These are phyloP conservation scores for Cyberlindnera maritima DNA, from an alignment of 805 yeast genomes.

Conservation along the genomic window DNA sequence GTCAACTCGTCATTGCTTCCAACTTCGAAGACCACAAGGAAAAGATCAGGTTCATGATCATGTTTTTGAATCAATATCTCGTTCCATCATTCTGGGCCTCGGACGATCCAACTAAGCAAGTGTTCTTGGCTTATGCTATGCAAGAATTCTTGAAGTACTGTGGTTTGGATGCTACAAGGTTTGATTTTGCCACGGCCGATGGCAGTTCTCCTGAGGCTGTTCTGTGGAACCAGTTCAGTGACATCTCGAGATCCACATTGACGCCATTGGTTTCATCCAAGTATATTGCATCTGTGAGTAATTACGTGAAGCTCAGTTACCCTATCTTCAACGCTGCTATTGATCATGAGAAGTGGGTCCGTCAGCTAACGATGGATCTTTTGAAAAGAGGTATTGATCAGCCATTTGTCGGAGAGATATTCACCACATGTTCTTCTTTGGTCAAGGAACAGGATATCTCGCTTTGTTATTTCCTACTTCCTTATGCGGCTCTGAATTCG, in stretches of 20 bases:
- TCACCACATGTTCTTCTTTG: conserved; percentile 60
- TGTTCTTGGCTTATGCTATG: conserved; percentile 82
- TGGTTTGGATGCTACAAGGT: conserved; percentile 39
- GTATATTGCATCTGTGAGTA: conserved; percentile 51
- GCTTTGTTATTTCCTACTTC: conserved; percentile 68
- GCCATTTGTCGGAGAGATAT: conserved; percentile 39
- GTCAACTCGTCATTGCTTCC: conserved; percentile 48
- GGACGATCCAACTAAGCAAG: conserved; percentile 79
- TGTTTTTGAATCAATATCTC: conserved; percentile 65
- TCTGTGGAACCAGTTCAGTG: conserved; percentile 64
- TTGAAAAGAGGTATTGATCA: conserved; percentile 37
- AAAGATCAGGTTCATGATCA: conserved; percentile 58
- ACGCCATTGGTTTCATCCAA: conserved; percentile 73
- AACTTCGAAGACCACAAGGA: conserved; percentile 65
- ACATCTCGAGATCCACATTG: conserved; percentile 66
- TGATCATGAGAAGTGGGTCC: conserved; percentile 70
- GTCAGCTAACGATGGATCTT: conserved; percentile 63
- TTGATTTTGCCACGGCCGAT: conserved; percentile 30
- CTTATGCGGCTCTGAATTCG: conserved; percentile 69
- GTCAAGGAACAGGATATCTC: conserved; percentile 69
- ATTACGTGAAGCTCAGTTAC: conserved; percentile 45
- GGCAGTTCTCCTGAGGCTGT: conserved; percentile 28
- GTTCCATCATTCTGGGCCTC: conserved; percentile 89
- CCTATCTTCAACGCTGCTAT: conserved; percentile 63
- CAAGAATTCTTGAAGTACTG: conserved; percentile 77